Base-by-base conservation (phyloP, 1,284 basidiomycete genomes). In the Cutaneotrichosporon mucoides region DNA sequence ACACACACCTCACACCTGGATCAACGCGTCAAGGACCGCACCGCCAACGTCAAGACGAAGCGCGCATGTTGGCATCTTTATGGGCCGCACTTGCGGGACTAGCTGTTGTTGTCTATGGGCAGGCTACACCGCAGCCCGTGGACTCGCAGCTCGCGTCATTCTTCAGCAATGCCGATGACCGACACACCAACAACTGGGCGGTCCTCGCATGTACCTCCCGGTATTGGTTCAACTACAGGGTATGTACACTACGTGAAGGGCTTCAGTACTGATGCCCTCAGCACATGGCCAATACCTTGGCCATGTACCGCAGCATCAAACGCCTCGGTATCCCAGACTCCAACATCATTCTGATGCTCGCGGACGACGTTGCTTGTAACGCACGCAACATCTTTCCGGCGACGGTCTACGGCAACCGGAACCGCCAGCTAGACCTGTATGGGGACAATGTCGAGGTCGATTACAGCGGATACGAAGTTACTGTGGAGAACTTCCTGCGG, bases 231-330 rank as follows among this genome's bases (percentile, higher is more conserved):
- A 99, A 99, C 76, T 99, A 99, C 72, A 82, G 95, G 44, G 93
- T 95, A 71, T 57, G 88, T 82, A 37, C 16, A 35, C 38, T 40
- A 9, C 9, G 9, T 40, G 38, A 40, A 36, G 8, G n/a, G 5
- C 12, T 35, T 47, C 10, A 5, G 13, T 34, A 16, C 48, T 56
- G 5, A 45, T 10, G 15, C 51, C 47, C 24, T 44, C 65, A 96
- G 89, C 95, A 99, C 76, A 97, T 98, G 88, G 88, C 95, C 12
- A 99, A 99, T 79, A 90, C 94, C 0, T 84, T 99, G 10, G 94
- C 93, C 70, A 97, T 99, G 93, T 99, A 99, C 74, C 90, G 96
- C 55, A 98, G 94, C 1, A 92, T 99, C 55, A 99, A 99, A 76
- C 87, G 94, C 3, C 85, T 99, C 6, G 96, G 95, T 5, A 96